Conservation (phyloP, 2,329 filamentous ascomycete species). For the Monosporascus sp. region DNA sequence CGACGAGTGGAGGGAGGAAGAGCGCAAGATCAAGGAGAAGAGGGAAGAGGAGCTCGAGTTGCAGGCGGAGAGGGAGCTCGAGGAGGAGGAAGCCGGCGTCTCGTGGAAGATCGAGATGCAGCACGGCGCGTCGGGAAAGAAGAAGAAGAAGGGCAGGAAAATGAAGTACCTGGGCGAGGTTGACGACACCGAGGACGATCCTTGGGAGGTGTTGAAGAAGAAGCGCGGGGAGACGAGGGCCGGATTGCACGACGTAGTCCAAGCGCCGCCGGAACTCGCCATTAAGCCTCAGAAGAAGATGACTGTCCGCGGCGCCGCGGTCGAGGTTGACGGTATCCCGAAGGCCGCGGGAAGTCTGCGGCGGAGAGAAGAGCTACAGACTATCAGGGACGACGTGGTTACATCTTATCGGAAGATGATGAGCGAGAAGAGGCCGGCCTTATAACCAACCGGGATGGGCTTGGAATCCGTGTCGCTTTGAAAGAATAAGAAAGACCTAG, state of each 20-base stretch:
- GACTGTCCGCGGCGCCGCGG: conserved; percentile 57
- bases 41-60: conserved; percentile 61
- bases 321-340: conserved; percentile 65
- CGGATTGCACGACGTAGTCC: conserved; percentile 55
- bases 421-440: conserved; percentile 36
- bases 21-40: conserved; percentile 56
- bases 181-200: conserved; percentile 57
- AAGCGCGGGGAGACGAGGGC: conserved; percentile 53
- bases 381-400: conserved; percentile 63
- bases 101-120: conserved; percentile 42
- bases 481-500: neutral
- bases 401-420: conserved; percentile 69
- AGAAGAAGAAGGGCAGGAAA: conserved; percentile 39
- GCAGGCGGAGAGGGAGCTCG: conserved; percentile 58
- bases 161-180: conserved; percentile 35
- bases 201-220: conserved; percentile 69
- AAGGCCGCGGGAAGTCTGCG: conserved; percentile 65
- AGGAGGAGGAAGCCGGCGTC: conserved; percentile 49
- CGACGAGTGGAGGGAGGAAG: conserved; percentile 69
- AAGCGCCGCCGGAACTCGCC: conserved; percentile 70
- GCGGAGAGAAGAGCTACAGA: conserved; percentile 67
- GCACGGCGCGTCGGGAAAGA: conserved; percentile 35
- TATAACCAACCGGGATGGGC: conserved; percentile 10
- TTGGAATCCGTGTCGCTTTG: neutral
- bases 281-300: conserved; percentile 60